Evolutionary conservation across 345 rosid genomes (phyloP).

Genomic region (Ceriops tagal): DNA sequence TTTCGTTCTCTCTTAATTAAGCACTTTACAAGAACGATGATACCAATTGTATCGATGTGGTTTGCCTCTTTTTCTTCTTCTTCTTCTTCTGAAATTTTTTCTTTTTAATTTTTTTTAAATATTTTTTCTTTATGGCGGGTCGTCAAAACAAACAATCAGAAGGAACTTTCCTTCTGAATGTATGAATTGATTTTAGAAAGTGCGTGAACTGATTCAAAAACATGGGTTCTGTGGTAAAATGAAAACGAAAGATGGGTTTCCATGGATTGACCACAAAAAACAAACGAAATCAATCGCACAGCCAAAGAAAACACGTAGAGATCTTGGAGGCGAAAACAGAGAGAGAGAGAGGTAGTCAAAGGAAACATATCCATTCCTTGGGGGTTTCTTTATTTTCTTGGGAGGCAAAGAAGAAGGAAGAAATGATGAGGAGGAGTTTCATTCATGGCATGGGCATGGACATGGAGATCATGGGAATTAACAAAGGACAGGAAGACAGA

Average conservation of each 20-base stretch:
- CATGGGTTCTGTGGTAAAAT: constrained; percentile 53
- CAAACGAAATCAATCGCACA: constrained; percentile 8
- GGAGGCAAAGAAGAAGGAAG: neutral
- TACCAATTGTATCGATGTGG: neutral
- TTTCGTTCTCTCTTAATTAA: neutral
- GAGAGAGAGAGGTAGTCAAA: constrained; percentile 2
- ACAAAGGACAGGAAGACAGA: neutral
- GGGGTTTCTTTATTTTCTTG: neutral
- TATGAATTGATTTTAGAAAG: constrained; percentile 86
- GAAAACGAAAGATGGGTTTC: constrained; percentile 36
- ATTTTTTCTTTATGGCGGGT: no score
- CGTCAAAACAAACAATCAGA: constrained; percentile 41
- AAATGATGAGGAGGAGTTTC: no score
- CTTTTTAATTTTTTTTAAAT: neutral
- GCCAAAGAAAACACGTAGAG: constrained; percentile 17
- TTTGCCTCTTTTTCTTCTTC: neutral
- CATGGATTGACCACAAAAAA: constrained; percentile 40
- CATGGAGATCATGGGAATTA: no score
- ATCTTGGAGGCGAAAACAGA: neutral
- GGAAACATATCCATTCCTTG: constrained; percentile 9
- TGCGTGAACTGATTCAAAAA: constrained; percentile 97
- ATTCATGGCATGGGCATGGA: no score
- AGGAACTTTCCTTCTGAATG: constrained; percentile 72
- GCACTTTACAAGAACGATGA: no score
- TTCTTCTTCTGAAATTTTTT: neutral